Percentiles rank a stretch among this genome's conserved stretches.
phyloP scores from a whole-genome alignment of 768 basidiomycete species.

The Lyophyllum shimeji region DNA sequence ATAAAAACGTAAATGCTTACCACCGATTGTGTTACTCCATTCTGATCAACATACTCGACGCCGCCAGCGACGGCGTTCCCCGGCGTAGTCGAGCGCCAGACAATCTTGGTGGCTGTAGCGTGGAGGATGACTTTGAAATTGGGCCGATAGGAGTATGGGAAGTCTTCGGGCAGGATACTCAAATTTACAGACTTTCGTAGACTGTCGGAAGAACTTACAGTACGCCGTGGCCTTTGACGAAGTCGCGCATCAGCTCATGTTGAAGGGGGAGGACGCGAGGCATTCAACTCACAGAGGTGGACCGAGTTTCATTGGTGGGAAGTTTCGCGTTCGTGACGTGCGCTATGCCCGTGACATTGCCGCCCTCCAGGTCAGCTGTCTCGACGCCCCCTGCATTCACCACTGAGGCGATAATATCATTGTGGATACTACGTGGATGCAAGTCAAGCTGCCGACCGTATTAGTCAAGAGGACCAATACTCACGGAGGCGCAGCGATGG shows the following conservation, averaged over 20 bases:
- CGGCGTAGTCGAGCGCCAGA: background rate
- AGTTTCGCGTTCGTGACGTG: conserved; percentile 1
- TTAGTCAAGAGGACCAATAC: background rate
- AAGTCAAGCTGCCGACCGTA: background rate
- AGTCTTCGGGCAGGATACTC: background rate
- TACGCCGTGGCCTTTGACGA: background rate
- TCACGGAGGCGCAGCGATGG: background rate
- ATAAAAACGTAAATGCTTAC: background rate
- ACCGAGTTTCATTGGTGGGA: background rate
- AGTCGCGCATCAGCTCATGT: background rate
- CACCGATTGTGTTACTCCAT: background rate
- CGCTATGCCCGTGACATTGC: background rate
- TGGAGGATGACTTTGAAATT: background rate
- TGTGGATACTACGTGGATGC: background rate
- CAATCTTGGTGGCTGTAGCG: background rate
- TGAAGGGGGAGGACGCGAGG: background rate
- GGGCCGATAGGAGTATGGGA: background rate
- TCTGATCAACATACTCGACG: conserved; percentile 1
- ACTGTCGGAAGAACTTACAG: background rate
- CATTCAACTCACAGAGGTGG: background rate
- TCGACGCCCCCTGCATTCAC: background rate
- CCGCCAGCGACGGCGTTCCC: background rate
- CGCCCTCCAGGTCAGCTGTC: background rate
- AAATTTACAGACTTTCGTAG: background rate
- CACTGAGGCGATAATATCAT: background rate